Evolutionary conservation across 176 grass and related monocot genomes (phyloP), one percentile per base, ranked within the genome.

Genomic region (Chrysopogon serrulatus): DNA sequence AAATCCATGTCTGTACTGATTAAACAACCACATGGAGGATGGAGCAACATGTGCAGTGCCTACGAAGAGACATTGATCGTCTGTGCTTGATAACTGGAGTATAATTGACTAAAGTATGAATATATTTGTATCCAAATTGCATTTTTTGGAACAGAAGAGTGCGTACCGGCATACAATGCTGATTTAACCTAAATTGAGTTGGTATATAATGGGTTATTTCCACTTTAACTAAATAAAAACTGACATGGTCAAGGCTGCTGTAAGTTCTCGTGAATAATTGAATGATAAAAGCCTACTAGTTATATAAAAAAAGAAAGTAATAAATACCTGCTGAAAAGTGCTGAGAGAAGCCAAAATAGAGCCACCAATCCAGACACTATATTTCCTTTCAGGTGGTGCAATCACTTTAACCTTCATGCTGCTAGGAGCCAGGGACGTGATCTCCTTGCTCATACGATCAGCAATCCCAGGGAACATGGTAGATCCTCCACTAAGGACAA

Each of bases 351-450:
- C 91, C 23, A 96, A 88, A 79, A 96, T 96, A 42, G 94, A 96
- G 23, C 94, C 94, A 83, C 94, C 94, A 39, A 96, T 96, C 91
- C 94, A 96, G 60, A 96, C 94, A 83, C 86, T 93, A 56, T 93
- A 96, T 39, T 96, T 96, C 36, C 94, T 91, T 80, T 96, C 91
- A 70, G 94, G 94, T 24, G 91, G 94, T 10, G 94, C 94, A 40
- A 96, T 87, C 68, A 96, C 94, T 85, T 96, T 96, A 89, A 93
- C 41, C 84, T 45, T 45, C 43, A 45, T 45, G 5, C 43, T 45
- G 14, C 45, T 48, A 4, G 45, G 16, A 17, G 45, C 45, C 17
- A 48, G 45, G 15, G 45, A 15, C 17, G 5, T 48, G 1, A 18
- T 48, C 15, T 48, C 15, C 45, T 48, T 17, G 45, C 16, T 48